Evolutionary conservation across 1,139 yeast species (phyloP).

Genomic region (Citeromyces hawaiiensis): DNA sequence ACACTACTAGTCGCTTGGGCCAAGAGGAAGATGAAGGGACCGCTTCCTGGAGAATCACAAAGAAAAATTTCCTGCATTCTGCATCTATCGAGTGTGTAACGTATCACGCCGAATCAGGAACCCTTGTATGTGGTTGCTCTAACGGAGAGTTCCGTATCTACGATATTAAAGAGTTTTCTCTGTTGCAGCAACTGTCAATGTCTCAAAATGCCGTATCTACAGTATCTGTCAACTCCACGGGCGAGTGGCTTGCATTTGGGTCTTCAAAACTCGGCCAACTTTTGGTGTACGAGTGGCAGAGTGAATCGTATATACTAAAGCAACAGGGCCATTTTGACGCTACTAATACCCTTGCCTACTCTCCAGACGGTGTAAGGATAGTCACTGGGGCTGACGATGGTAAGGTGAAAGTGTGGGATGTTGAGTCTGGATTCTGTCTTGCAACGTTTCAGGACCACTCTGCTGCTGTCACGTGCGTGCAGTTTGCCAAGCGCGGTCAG

Average conservation of each 20-base stretch:
- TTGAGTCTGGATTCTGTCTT: slow-evolving; percentile 81
- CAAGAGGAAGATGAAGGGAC: slow-evolving; percentile 19
- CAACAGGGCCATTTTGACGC: slow-evolving; percentile 97
- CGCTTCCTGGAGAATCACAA: slow-evolving; percentile 69
- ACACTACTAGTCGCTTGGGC: slow-evolving; percentile 36
- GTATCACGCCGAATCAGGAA: slow-evolving; percentile 59
- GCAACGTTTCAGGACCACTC: slow-evolving; percentile 88
- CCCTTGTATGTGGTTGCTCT: slow-evolving; percentile 80
- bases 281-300: slow-evolving; percentile 97
- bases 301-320: slow-evolving; percentile 86
- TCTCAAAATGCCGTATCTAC: slow-evolving; percentile 85
- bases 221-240: slow-evolving; percentile 66
- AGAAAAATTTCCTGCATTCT: slow-evolving; percentile 62
- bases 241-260: slow-evolving; percentile 97
- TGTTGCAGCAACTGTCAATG: slow-evolving; percentile 81
- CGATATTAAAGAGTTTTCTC: slow-evolving; percentile 64
- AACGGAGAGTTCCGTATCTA: slow-evolving; percentile 91
- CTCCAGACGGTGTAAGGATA: slow-evolving; percentile 89
- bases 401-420: slow-evolving; percentile 93
- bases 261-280: slow-evolving; percentile 86
- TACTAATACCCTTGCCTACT: slow-evolving; percentile 69
- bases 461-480: slow-evolving; percentile 78
- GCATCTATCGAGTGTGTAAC: slow-evolving; percentile 74
- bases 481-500: slow-evolving; percentile 78
- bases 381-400: slow-evolving; percentile 98